phyloP scores from a whole-genome alignment of 208 protist species.

The Wallacemonas sp. region DNA sequence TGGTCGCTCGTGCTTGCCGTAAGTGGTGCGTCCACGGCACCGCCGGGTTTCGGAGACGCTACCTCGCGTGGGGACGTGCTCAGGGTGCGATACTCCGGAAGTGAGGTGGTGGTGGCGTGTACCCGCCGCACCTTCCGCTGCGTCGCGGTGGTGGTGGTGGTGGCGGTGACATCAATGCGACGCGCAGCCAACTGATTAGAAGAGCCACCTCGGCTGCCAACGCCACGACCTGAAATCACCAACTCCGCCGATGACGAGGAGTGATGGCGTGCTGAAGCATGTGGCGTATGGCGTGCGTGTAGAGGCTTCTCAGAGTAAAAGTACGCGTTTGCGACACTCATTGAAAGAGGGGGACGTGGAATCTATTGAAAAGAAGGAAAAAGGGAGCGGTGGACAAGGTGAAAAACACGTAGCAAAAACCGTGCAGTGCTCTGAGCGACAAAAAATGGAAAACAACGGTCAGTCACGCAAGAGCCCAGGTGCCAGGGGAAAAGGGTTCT shows the following conservation, averaged over 20 bases:
- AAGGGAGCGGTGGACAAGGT: background rate
- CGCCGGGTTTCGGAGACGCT: background rate
- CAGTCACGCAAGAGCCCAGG: too few relatives aligned
- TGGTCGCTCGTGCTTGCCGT: background rate
- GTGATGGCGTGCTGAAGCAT: background rate
- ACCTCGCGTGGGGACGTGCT: background rate
- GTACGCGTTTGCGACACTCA: slow-evolving; percentile 12
- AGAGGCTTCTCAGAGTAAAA: slow-evolving; percentile 11
- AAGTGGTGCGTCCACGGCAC: background rate
- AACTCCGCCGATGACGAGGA: background rate
- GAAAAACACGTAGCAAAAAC: background rate
- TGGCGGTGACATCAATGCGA: too few relatives aligned
- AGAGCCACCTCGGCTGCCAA: too few relatives aligned
- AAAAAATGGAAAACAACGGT: too few relatives aligned
- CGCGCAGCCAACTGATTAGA: too few relatives aligned
- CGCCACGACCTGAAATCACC: background rate
- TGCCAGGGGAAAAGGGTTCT: too few relatives aligned
- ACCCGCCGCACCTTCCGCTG: background rate
- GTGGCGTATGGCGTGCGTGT: background rate
- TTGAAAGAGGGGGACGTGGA: background rate
- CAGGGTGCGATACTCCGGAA: slow-evolving; percentile 3
- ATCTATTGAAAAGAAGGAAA: background rate
- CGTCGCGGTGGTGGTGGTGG: background rate
- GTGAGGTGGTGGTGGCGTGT: slow-evolving; percentile 1
- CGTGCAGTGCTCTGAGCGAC: too few relatives aligned